These are phyloP conservation scores for Fusarium luffae DNA, from an alignment of 2,329 filamentous ascomycete genomes.

Conservation along the genomic window DNA sequence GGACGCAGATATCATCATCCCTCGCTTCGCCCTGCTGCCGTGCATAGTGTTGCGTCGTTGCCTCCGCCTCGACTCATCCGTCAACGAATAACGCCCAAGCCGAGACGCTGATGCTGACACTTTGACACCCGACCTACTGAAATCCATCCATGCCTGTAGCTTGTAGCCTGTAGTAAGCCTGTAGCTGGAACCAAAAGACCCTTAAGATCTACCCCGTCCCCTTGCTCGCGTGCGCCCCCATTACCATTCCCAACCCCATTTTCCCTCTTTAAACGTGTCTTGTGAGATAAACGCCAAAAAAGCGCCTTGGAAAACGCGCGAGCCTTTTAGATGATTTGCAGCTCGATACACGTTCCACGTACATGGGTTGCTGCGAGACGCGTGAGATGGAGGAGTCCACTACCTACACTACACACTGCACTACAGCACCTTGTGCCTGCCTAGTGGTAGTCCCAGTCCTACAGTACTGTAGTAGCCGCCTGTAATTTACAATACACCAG, in stretches of 20 bases:
- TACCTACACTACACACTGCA: background rate
- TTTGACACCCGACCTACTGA: constrained; percentile 13
- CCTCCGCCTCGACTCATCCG: constrained; percentile 25
- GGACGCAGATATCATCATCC: constrained; percentile 32
- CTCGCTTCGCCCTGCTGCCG: constrained; percentile 34
- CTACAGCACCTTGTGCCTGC: background rate
- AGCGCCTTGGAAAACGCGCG: constrained; percentile 37
- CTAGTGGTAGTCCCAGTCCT: background rate
- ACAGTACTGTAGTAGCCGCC: background rate
- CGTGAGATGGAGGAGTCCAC: constrained; percentile 38
- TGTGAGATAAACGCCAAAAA: constrained; percentile 34
- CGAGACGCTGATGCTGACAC: constrained; percentile 26
- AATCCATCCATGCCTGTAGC: constrained; percentile 4
- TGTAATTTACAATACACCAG: constrained; percentile 1
- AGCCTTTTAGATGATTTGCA: constrained; percentile 40
- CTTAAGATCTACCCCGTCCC: constrained; percentile 38
- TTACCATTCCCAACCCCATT: constrained; percentile 38
- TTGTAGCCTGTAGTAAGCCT: constrained; percentile 18
- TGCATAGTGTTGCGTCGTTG: constrained; percentile 33
- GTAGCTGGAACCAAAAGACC: constrained; percentile 28
- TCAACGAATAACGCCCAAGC: constrained; percentile 26
- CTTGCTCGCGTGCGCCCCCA: constrained; percentile 14
- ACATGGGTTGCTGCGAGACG: constrained; percentile 47
- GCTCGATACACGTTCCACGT: constrained; percentile 44
- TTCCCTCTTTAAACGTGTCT: constrained; percentile 32